Evolutionary conservation across 768 basidiomycete species (phyloP).

Genomic region (Suillus lakei): DNA sequence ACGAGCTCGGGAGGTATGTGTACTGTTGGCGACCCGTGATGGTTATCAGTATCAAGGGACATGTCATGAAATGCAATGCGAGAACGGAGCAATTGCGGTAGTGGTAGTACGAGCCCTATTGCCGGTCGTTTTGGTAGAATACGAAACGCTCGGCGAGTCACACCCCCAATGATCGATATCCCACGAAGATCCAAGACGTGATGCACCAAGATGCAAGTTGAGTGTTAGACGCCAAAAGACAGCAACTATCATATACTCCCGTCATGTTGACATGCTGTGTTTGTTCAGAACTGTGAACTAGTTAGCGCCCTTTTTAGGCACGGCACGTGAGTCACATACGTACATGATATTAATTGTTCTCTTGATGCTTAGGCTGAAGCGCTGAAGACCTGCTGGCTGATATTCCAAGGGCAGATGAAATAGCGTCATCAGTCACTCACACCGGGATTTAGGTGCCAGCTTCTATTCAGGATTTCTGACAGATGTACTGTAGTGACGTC

Average conservation of each 20-base stretch:
- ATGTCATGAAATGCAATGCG: background rate
- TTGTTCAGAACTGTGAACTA: background rate
- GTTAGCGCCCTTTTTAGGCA: background rate
- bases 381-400: no score
- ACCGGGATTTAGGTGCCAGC: no score
- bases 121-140: background rate
- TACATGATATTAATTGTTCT: background rate
- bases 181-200: background rate
- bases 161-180: background rate
- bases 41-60: background rate
- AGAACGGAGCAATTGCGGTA: background rate
- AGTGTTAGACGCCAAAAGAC: background rate
- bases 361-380: background rate
- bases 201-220: background rate
- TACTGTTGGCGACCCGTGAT: background rate
- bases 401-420: no score
- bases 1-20: conserved; percentile 1
- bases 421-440: no score
- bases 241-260: background rate
- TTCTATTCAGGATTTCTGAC: no score
- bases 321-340: no score
- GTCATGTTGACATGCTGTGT: background rate
- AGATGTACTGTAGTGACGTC: no score
- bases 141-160: background rate
- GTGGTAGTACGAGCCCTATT: background rate